These are phyloP conservation scores for Drosera spatulata DNA, from an alignment of 179 eudicot species.

Conservation along the genomic window DNA sequence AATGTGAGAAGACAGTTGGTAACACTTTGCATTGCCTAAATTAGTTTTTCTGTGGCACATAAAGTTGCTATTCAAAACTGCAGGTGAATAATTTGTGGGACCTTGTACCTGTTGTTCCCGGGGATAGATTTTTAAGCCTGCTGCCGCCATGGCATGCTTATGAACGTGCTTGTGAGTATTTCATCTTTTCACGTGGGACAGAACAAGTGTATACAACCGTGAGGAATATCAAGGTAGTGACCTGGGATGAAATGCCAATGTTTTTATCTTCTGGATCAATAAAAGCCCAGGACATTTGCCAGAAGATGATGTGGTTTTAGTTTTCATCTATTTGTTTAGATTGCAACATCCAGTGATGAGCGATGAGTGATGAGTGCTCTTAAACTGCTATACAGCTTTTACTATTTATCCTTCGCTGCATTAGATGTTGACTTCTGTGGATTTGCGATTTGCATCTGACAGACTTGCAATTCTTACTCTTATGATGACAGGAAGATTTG, in stretches of 20 bases:
- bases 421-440: too few species aligned
- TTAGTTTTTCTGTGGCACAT: too few species aligned
- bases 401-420: too few species aligned
- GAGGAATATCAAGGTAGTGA: constrained; percentile 55
- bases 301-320: background rate
- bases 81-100: constrained; percentile 74
- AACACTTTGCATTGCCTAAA: too few species aligned
- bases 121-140: constrained; percentile 88
- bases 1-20: too few species aligned
- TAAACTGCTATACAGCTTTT: too few species aligned
- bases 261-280: background rate
- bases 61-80: constrained; percentile 1
- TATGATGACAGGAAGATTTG: constrained; percentile 76
- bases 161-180: constrained; percentile 83
- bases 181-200: constrained; percentile 54
- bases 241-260: background rate
- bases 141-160: constrained; percentile 99
- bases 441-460: too few species aligned
- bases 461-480: background rate
- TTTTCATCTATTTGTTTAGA: background rate
- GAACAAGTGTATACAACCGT: constrained; percentile 84
- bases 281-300: background rate
- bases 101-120: constrained; percentile 65
- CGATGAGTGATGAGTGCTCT: too few species aligned
- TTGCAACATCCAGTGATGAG: background rate